Conservation (phyloP, 441 rosid genomes). For the Bruguiera hainesii region DNA sequence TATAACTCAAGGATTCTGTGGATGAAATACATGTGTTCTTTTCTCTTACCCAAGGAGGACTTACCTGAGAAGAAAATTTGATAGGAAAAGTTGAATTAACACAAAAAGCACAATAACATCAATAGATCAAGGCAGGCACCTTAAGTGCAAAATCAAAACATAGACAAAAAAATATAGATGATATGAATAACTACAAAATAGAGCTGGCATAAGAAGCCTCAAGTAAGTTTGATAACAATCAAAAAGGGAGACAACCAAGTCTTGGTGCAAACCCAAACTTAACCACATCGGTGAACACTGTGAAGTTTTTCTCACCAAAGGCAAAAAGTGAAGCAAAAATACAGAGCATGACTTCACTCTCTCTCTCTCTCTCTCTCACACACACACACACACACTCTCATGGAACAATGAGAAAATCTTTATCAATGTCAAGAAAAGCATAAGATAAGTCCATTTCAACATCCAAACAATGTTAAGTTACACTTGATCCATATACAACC, state of each 20-base stretch:
- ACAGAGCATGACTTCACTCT: too few species aligned
- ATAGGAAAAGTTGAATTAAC: not conserved
- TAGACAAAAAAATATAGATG: not conserved
- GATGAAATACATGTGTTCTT: slow-evolving; percentile 27
- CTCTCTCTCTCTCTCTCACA: too few species aligned
- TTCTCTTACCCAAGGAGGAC: slow-evolving; percentile 21
- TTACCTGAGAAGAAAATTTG: slow-evolving; percentile 32
- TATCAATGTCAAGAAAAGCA: not conserved
- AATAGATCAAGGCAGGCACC: slow-evolving; percentile 1
- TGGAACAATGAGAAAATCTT: not conserved
- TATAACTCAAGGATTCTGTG: slow-evolving; percentile 43
- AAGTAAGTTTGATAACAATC: slow-evolving; percentile 1
- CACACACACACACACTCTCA: too few species aligned
- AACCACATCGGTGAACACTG: too few species aligned
- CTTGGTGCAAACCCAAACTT: too few species aligned
- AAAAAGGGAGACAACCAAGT: not conserved
- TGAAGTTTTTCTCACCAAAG: too few species aligned
- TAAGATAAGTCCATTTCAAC: not conserved
- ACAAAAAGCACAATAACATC: not conserved
- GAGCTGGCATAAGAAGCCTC: not conserved
- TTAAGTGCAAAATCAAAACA: not conserved
- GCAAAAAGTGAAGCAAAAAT: too few species aligned
- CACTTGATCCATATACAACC: not conserved
- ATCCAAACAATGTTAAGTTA: not conserved
- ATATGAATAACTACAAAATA: not conserved